Conservation (phyloP, 768 basidiomycete species). For the Astraeus odoratus region DNA sequence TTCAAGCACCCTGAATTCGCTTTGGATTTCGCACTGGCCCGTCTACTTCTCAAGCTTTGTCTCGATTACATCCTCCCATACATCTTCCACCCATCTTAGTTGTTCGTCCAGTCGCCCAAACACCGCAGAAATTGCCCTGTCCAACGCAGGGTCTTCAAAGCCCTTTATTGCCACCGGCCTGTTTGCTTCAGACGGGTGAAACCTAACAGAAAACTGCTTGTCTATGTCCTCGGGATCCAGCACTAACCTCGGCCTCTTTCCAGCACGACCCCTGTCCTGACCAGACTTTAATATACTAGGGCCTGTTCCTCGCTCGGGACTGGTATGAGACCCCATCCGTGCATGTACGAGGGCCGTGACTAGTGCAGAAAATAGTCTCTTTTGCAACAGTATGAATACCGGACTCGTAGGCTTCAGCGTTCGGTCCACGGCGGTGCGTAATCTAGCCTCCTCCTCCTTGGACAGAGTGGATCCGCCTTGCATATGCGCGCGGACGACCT, state of each 20-base stretch:
- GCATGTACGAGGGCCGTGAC: conserved; percentile 20
- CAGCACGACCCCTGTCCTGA: conserved; percentile 13
- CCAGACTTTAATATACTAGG: conserved; percentile 30
- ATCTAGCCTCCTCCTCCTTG: conserved; percentile 39
- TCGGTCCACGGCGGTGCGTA: conserved; percentile 58
- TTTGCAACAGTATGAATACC: conserved; percentile 58
- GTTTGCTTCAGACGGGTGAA: conserved; percentile 1
- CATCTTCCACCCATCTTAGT: conserved; percentile 47
- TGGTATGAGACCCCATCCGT: conserved; percentile 3
- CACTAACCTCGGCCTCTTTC: conserved; percentile 22
- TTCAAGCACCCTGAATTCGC: no score
- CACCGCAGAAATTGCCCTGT: conserved; percentile 35
- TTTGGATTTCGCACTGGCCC: no score
- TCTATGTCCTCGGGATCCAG: conserved; percentile 19
- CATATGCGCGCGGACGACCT: conserved; percentile 52
- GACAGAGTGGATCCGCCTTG: conserved; percentile 16
- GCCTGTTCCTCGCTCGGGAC: not conserved
- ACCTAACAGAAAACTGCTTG: conserved; percentile 1
- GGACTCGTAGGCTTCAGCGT: conserved; percentile 57
- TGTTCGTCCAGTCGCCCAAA: conserved; percentile 33
- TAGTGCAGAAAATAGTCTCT: conserved; percentile 43
- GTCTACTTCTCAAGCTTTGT: no score
- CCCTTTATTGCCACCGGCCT: conserved; percentile 41
- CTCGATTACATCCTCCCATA: conserved; percentile 46
- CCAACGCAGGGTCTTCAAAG: conserved; percentile 58